phyloP scores from a whole-genome alignment of 2,329 filamentous ascomycete genomes.

The Verticillium tricorpus region DNA sequence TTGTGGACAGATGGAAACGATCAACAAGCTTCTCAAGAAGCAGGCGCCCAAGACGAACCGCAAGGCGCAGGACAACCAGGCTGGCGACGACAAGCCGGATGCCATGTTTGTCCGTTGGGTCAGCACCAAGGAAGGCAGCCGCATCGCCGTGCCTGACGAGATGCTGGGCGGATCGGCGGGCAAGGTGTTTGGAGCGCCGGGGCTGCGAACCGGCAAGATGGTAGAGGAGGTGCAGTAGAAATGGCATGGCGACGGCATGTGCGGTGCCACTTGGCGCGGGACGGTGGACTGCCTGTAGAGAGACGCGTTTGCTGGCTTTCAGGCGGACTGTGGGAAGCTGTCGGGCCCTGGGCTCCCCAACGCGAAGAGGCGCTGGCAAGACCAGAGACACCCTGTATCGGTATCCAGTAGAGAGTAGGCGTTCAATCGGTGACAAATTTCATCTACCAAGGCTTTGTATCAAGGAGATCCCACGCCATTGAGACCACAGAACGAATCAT shows the following conservation, averaged over 20 bases:
- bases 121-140: slow-evolving; percentile 59
- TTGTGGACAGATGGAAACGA: slow-evolving; percentile 69
- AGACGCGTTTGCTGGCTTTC: no score
- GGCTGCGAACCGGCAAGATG: slow-evolving; percentile 39
- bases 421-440: no score
- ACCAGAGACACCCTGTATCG: no score
- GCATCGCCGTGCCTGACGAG: slow-evolving; percentile 62
- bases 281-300: no score
- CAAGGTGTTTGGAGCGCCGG: slow-evolving; percentile 43
- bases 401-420: no score
- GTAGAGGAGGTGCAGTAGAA: slow-evolving; percentile 48
- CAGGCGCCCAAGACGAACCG: slow-evolving; percentile 71
- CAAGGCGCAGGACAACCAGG: slow-evolving; percentile 37
- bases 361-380: no score
- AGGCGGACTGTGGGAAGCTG: no score
- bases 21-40: slow-evolving; percentile 85
- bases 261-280: no score
- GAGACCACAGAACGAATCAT: no score
- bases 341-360: no score
- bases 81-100: slow-evolving; percentile 48
- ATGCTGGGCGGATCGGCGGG: slow-evolving; percentile 62
- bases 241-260: background rate
- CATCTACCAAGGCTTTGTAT: no score
- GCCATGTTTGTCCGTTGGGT: slow-evolving; percentile 67
- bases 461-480: no score